These are phyloP conservation scores for Beta vulgaris DNA, from an alignment of 148 eudicot species.

Conservation along the genomic window DNA sequence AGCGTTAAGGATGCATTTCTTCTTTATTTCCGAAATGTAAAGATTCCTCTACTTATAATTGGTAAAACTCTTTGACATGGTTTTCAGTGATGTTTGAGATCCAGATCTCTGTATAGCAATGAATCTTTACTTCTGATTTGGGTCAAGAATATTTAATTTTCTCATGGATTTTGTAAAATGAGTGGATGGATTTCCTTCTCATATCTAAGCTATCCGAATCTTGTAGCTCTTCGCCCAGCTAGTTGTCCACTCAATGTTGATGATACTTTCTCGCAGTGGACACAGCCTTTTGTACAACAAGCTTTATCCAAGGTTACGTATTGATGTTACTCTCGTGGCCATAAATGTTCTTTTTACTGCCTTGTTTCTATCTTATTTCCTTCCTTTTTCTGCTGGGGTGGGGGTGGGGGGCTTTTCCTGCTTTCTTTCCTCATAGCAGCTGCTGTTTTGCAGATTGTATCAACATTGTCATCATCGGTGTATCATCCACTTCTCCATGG, in stretches of 20 bases:
- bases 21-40: not conserved
- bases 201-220: conserved; percentile 11
- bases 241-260: conserved; percentile 46
- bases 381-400: not conserved
- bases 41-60: not conserved
- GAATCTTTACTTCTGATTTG: not conserved
- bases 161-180: not conserved
- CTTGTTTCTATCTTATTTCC: not conserved
- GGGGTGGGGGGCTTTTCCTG: not conserved
- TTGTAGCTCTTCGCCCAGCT: conserved; percentile 73
- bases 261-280: conserved; percentile 68
- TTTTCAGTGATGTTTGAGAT: not conserved
- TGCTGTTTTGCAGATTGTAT: conserved; percentile 60
- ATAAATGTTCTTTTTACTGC: not conserved
- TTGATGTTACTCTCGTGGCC: not conserved
- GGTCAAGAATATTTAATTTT: not conserved
- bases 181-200: not conserved
- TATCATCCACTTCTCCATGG: conserved; percentile 68
- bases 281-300: conserved; percentile 65
- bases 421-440: conserved; percentile 17
- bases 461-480: conserved; percentile 54
- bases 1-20: not conserved
- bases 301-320: conserved; percentile 62
- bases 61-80: not conserved
- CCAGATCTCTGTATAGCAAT: not conserved